phyloP scores from a whole-genome alignment of 495 filamentous ascomycete species.

The Aspergillus kassunensis region DNA sequence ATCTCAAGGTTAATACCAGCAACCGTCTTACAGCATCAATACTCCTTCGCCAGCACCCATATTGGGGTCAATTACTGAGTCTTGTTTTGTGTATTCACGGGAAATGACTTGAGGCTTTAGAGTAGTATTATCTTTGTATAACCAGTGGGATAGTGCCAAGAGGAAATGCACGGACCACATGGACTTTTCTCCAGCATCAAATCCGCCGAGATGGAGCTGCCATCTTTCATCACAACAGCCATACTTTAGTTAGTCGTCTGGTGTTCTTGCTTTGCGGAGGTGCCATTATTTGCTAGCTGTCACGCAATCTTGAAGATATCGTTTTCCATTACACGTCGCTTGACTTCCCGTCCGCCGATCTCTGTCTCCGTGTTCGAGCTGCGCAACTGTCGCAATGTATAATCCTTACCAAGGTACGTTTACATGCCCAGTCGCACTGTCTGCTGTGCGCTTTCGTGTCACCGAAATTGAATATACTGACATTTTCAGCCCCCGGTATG shows the following conservation, averaged over 20 bases:
- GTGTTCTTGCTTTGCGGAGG: neutral
- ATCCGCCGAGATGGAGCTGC: slow-evolving; percentile 6
- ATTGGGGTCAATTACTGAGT: no score
- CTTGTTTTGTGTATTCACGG: no score
- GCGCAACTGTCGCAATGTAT: slow-evolving; percentile 51
- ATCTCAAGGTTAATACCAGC: no score
- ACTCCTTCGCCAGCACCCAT: no score
- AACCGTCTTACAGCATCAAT: no score
- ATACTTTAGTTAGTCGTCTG: neutral
- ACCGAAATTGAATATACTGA: slow-evolving; percentile 10
- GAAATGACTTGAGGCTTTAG: no score
- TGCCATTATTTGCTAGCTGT: neutral
- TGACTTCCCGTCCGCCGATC: neutral
- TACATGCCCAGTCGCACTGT: neutral
- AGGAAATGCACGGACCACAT: slow-evolving; percentile 10
- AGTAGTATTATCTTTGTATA: slow-evolving; percentile 25
- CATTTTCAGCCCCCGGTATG: slow-evolving; percentile 41
- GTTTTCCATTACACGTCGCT: neutral
- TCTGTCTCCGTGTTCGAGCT: slow-evolving; percentile 9
- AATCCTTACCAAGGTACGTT: slow-evolving; percentile 70
- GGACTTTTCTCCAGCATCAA: slow-evolving; percentile 14
- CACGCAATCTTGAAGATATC: no score
- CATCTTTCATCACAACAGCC: neutral
- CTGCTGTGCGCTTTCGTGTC: neutral
- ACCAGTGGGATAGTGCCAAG: slow-evolving; percentile 6